Base-by-base conservation (phyloP, 192 early-diverging fungal genomes). In the Dispira simplex region DNA sequence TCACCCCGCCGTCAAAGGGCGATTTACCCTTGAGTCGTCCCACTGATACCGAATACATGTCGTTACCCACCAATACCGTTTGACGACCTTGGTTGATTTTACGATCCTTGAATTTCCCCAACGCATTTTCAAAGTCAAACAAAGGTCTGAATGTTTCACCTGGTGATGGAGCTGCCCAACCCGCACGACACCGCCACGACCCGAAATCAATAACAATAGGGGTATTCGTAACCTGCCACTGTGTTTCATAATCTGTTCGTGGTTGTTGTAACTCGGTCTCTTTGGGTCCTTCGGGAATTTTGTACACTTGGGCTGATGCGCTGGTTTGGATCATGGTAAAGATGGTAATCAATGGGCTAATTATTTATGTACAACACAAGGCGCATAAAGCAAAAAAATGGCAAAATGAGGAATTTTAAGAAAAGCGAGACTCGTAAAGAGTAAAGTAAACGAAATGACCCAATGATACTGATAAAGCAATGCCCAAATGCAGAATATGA, bases 181-280 rank as follows among this genome's bases (percentile, higher is more conserved):
- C 91, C 25, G 87, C 90, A 56, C 89, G 77, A 62, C 88, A 87
- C 66, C 78, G 82, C 63, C 79, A 79, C 43, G 91, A 90, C 25
- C 87, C 85, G 66, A 85, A 84, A 67, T 89, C 87, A 58, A 89
- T 85, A 10, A 89, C 77, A 6, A 89, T 68, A 0, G 85, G 81
- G 44, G 66, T 70, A 11, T 63, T 28, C 63, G 70, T 47, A 5
- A 66, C 71, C 44, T 74, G 69, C 39, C 73, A 72, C 65, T 69
- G 73, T 21, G 62, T 65, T 16, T 70, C 67, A 62, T 77, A 84
- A 68, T 84, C 81, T n/a, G 77, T 77, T 26, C 54, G 73, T 10
- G 77, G 80, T 28, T 71, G 68, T 23, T 65, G 69, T 27, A 70
- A 64, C 46, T 46, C 23, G 23, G 70, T 66, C 16, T 70, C 74